Evolutionary conservation across 2,329 filamentous ascomycete genomes (phyloP), one percentile per base, ranked within the genome.

Genomic region (Blastomyces emzantsi): DNA sequence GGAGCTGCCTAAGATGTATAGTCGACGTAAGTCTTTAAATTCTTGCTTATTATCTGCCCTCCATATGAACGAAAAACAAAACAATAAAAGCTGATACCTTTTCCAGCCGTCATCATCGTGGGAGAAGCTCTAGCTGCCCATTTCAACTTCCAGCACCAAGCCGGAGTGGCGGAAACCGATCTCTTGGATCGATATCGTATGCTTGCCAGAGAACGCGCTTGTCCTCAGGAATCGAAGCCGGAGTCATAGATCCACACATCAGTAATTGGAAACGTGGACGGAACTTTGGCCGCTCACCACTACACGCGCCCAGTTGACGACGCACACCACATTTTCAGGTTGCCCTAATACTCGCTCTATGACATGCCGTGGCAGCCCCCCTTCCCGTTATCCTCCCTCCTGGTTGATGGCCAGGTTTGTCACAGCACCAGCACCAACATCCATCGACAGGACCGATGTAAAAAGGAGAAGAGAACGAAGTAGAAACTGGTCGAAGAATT

Each of bases 101-200:
- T 43, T 33, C 47, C 13, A 61, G 60, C 60, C 5, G 60, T 61
- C 30, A 39, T 22, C 7, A 55, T 61, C 15, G 45, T 52, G 19
- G 51, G 47, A 61, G 36, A 52, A 54, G 45, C 60, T 41, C 47
- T 61, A 36, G 60, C 51, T 25, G 60, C 33, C 36, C 60, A 61
- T 25, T 61, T 61, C 25, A 61, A 41, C 28, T 61, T 52, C 36
- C 47, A 55, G 60, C 60, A 52, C 28, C 60, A 61, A 28, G 30
- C 45, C 25, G 47, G 41, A 39, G 51, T 61, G 3, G 51, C 28
- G 7, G 28, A 52, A 22, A 85, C 83, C 0, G 83, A 86, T 67
- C 73, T 85, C 19, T 72, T 86, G 9, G 76, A 80, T 47, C 75
- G 83, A 41, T 85, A 84, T 69, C 76, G 78, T 17, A 75, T 77